These are phyloP conservation scores for Babesia gibsoni DNA, from an alignment of 169 alveolate species.

Conservation along the genomic window DNA sequence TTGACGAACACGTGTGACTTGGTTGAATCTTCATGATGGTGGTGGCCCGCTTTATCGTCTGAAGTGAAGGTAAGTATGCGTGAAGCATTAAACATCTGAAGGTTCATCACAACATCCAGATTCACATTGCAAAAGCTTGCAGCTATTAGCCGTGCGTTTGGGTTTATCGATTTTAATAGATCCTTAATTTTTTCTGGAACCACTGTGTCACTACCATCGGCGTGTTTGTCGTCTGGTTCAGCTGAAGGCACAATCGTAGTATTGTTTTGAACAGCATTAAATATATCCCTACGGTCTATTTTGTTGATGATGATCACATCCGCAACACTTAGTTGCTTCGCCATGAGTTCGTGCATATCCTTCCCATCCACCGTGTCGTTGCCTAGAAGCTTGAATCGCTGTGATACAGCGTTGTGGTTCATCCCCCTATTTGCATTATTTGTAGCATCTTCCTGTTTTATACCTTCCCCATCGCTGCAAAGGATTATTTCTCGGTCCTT, in stretches of 20 bases:
- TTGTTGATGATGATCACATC: conserved; percentile 77
- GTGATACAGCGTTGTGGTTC: not conserved
- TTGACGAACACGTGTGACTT: conserved; percentile 17
- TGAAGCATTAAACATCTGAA: conserved; percentile 36
- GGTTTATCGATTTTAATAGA: not conserved
- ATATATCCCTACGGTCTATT: conserved; percentile 40
- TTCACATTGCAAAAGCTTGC: conserved; percentile 37
- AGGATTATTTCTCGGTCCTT: not conserved
- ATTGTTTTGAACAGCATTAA: not conserved
- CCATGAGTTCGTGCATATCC: conserved; percentile 26
- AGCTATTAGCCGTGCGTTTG: conserved; percentile 9
- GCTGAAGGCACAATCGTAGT: no score
- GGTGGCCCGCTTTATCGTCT: conserved; percentile 14
- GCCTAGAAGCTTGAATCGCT: conserved; percentile 6
- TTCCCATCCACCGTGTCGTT: conserved; percentile 13
- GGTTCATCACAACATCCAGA: conserved; percentile 30
- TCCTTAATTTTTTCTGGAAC: not conserved
- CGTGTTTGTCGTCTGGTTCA: no score
- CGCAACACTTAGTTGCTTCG: conserved; percentile 75
- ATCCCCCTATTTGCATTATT: not conserved
- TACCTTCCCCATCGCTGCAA: not conserved
- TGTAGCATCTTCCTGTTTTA: not conserved
- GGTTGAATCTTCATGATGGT: not conserved
- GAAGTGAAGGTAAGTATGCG: conserved; percentile 6
- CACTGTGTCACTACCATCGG: no score